A percentile compares a stretch with the other conserved stretches of the same genome.
These are phyloP conservation scores for Penicillium egyptiacum DNA, from an alignment of 495 filamentous ascomycete species.

Conservation along the genomic window DNA sequence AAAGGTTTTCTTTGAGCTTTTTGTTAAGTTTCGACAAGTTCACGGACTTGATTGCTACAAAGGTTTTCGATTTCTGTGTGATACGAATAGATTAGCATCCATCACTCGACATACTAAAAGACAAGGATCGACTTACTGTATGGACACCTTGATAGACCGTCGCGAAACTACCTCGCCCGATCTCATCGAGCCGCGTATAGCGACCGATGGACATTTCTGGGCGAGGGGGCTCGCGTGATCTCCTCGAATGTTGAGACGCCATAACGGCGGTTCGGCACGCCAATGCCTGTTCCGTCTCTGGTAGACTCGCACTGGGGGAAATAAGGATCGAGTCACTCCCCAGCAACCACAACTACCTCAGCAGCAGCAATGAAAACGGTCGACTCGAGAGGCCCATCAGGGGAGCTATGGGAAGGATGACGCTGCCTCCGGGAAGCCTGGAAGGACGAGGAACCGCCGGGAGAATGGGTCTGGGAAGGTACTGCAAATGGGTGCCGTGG, in stretches of 20 bases:
- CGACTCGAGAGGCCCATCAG: slow-evolving; percentile 40
- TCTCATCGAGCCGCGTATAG: slow-evolving; percentile 77
- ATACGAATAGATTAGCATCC: slow-evolving; percentile 45
- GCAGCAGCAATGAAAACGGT: slow-evolving; percentile 25
- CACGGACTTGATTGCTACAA: slow-evolving; percentile 96
- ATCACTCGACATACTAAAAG: not conserved
- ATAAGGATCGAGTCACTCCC: slow-evolving; percentile 27
- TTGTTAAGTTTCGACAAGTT: slow-evolving; percentile 84
- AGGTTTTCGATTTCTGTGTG: slow-evolving; percentile 56
- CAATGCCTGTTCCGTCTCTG: slow-evolving; percentile 12
- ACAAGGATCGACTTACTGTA: slow-evolving; percentile 59
- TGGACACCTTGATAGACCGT: slow-evolving; percentile 86
- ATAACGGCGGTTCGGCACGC: slow-evolving; percentile 32
- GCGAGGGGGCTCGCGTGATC: slow-evolving; percentile 42
- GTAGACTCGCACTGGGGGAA: slow-evolving; percentile 11
- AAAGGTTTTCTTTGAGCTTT: slow-evolving; percentile 94
- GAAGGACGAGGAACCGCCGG: slow-evolving; percentile 22
- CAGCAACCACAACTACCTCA: slow-evolving; percentile 46
- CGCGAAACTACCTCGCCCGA: slow-evolving; percentile 94
- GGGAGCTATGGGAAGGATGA: slow-evolving; percentile 21
- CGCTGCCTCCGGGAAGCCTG: slow-evolving; percentile 13
- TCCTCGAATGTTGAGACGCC: slow-evolving; percentile 44
- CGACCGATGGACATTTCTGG: slow-evolving; percentile 69
- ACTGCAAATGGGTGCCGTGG: slow-evolving; percentile 13
- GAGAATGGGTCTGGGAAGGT: slow-evolving; percentile 14